A percentile compares a stretch with the other conserved stretches of the same genome.
Conservation (phyloP, 1,284 basidiomycete species). For the Leccinum subatratum region DNA sequence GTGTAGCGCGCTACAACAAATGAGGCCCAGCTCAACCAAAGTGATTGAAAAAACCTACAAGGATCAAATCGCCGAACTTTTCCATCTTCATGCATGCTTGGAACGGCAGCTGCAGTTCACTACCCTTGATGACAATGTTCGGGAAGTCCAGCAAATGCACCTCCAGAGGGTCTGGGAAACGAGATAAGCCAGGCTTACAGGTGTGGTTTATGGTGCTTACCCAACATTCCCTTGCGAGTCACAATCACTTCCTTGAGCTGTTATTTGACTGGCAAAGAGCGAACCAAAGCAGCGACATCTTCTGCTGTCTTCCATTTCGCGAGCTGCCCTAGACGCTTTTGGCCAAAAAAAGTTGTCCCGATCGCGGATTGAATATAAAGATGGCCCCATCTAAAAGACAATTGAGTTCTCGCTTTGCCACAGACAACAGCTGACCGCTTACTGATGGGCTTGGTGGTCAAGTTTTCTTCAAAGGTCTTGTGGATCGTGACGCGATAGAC, state of each 20-base stretch:
- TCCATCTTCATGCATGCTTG: conserved; percentile 99
- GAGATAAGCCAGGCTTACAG: conserved; percentile 8
- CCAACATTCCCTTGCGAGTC: conserved; percentile 99
- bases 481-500: conserved; percentile 99
- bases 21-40: conserved; percentile 2
- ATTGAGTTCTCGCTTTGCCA: conserved; percentile 4
- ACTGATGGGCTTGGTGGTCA: conserved; percentile 99
- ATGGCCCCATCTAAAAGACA: conserved; percentile 79
- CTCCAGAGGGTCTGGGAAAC: conserved; percentile 77
- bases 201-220: conserved; percentile 36
- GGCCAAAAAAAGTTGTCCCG: conserved; percentile 95
- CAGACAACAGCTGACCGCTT: conserved; percentile 25
- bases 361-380: conserved; percentile 99
- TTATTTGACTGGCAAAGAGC: conserved; percentile 96
- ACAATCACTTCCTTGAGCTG: conserved; percentile 99
- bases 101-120: conserved; percentile 97
- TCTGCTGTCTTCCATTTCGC: conserved; percentile 99
- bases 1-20: conserved; percentile 72
- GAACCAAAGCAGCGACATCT: conserved; percentile 97
- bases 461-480: conserved; percentile 99
- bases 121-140: conserved; percentile 99
- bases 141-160: conserved; percentile 99
- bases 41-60: conserved; percentile 44
- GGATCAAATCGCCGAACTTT: conserved; percentile 97
- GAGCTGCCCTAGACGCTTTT: conserved; percentile 98